These are phyloP conservation scores for Annulohypoxylon moriforme DNA, from an alignment of 495 filamentous ascomycete genomes.

Conservation along the genomic window DNA sequence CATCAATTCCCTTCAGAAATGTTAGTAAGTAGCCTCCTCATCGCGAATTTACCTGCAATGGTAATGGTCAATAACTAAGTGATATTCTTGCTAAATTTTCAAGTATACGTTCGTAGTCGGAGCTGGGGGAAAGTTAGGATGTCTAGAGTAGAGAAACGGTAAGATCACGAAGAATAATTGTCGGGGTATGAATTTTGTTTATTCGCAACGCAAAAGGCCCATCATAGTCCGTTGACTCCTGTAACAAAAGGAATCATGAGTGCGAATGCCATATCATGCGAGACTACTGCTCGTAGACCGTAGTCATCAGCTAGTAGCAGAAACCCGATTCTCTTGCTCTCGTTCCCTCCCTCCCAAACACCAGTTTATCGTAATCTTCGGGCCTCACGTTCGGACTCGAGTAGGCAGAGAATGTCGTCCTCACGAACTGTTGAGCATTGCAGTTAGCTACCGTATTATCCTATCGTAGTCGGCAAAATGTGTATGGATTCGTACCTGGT, in stretches of 20 bases:
- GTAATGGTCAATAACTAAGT: background rate
- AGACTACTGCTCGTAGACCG: conserved; percentile 24
- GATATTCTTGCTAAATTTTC: background rate
- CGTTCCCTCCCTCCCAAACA: conserved; percentile 22
- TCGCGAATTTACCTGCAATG: background rate
- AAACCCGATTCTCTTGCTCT: conserved; percentile 27
- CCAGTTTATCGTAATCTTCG: conserved; percentile 78
- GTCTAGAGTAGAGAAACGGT: background rate
- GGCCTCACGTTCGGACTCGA: conserved; percentile 91
- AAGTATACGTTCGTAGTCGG: background rate
- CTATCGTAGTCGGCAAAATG: background rate
- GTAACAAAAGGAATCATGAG: conserved; percentile 43
- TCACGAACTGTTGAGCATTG: conserved; percentile 69
- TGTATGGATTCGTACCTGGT: conserved; percentile 68
- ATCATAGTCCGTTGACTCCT: conserved; percentile 43
- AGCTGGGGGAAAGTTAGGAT: background rate
- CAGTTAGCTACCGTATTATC: conserved; percentile 18
- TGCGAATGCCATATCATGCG: conserved; percentile 33
- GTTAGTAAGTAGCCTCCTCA: background rate
- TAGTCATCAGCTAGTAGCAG: conserved; percentile 27
- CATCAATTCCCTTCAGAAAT: background rate
- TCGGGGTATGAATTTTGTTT: conserved; percentile 45
- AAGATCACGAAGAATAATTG: conserved; percentile 19
- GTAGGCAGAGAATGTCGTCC: conserved; percentile 90
- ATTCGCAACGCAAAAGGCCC: conserved; percentile 44